Evolutionary conservation across 345 rosid genomes (phyloP).

Genomic region (Lepidium didymum): DNA sequence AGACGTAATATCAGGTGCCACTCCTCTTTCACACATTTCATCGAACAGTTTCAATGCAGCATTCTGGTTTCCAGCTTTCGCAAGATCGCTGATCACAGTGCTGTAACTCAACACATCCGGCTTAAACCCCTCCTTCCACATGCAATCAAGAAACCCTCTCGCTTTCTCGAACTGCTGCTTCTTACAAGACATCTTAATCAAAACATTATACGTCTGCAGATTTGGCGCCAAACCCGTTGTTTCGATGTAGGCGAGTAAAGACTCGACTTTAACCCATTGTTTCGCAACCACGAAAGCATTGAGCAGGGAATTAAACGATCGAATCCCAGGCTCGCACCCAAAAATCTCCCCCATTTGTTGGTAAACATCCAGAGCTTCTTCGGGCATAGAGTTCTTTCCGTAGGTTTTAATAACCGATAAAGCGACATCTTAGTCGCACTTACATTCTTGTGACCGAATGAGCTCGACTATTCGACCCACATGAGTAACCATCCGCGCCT

Average conservation of each 20-base stretch:
- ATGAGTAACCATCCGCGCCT: slow-evolving; percentile 37
- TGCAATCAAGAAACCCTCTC: slow-evolving; percentile 42
- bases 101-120: slow-evolving; percentile 64
- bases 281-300: slow-evolving; percentile 53
- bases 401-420: slow-evolving; percentile 59
- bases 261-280: slow-evolving; percentile 52
- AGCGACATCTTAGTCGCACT: slow-evolving; percentile 74
- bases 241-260: slow-evolving; percentile 42
- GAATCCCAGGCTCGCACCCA: slow-evolving; percentile 64
- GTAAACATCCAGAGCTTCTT: slow-evolving; percentile 53
- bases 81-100: slow-evolving; percentile 46
- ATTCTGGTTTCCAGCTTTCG: slow-evolving; percentile 43
- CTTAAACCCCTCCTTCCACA: slow-evolving; percentile 46
- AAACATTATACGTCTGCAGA: slow-evolving; percentile 63
- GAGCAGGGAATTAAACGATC: slow-evolving; percentile 59
- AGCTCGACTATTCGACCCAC: slow-evolving; percentile 51
- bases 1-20: slow-evolving; percentile 57
- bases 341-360: slow-evolving; percentile 58
- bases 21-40: slow-evolving; percentile 60
- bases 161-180: slow-evolving; percentile 53
- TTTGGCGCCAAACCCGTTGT: slow-evolving; percentile 49
- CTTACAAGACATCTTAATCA: slow-evolving; percentile 72
- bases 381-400: slow-evolving; percentile 53
- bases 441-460: slow-evolving; percentile 45
- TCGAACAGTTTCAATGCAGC: slow-evolving; percentile 66